Conservation (phyloP, 352 stramenopile genomes). For the Pythium folliculosum region DNA sequence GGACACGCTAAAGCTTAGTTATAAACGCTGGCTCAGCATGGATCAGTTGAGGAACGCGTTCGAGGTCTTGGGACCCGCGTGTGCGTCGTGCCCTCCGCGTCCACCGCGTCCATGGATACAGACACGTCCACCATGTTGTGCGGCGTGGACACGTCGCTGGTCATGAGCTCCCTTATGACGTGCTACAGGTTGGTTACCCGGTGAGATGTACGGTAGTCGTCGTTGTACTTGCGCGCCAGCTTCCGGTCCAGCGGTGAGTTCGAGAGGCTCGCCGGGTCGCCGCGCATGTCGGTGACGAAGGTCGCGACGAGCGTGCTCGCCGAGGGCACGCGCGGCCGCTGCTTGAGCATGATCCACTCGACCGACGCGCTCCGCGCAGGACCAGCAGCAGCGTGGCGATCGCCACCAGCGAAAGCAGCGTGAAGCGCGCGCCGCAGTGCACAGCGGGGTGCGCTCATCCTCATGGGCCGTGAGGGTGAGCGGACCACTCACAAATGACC, state of each 20-base stretch:
- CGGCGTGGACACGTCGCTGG: constrained; percentile 21
- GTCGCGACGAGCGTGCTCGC: background rate
- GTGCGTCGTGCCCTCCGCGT: constrained; percentile 7
- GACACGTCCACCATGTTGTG: constrained; percentile 39
- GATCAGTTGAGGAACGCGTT: constrained; percentile 34
- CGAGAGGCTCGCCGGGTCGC: constrained; percentile 4
- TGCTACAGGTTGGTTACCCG: no score
- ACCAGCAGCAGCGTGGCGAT: constrained; percentile 9
- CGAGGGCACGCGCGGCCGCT: background rate
- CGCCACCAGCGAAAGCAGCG: background rate
- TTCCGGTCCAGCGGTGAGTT: constrained; percentile 12
- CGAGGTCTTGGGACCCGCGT: constrained; percentile 26
- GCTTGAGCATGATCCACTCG: constrained; percentile 1
- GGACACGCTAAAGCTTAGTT: no score
- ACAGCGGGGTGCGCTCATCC: no score
- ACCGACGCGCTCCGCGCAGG: constrained; percentile 9
- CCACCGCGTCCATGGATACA: constrained; percentile 30
- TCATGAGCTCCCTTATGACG: no score
- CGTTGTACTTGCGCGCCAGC: constrained; percentile 15
- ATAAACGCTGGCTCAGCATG: no score
- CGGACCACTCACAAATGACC: no score
- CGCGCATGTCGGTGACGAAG: constrained; percentile 6
- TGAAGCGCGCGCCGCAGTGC: no score
- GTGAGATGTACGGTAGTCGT: no score
- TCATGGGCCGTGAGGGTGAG: no score